Evolutionary conservation across 768 basidiomycete species (phyloP), one percentile per base, ranked within the genome.

Genomic region (Xerocomellus chrysenteron): DNA sequence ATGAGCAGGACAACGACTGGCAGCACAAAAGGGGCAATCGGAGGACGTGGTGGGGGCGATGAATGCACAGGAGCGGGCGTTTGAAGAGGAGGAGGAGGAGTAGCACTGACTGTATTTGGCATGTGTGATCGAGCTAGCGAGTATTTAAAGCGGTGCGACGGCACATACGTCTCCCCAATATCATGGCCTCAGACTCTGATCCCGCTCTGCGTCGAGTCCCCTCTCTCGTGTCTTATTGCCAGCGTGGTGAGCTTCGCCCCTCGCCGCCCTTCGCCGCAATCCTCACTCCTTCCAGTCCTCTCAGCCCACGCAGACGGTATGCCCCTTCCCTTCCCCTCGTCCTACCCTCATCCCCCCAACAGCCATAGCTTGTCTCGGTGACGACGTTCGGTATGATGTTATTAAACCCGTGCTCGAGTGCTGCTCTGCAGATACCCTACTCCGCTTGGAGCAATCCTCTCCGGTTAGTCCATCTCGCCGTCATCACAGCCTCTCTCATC

Each of bases 11-110:
- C 88, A 88, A 76, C 78, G 92, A 49, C 79, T 94, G 46, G 84
- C 89, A 28, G 80, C 85, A 39, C 88, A 92, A 67, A 90, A 90
- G 60, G 89, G 90, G 4, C 78, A 87, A 45, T 82, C 86, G 3
- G 88, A 90, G 61, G 92, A 93, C 67, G 70, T 94, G 45, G 75
- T 92, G 21, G 91, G 89, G 33, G 90, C 90, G 33, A 91, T 94
- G 86, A 87, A 82, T 39, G 91, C 90, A 1, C 82, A 90, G 66
- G 85, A 86, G 65, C 75, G 76, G 55, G 78, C 77, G 39, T 81
- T 81, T 55, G 80, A 81, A 52, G 75, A 70, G 47, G 60, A 61
- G 26, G 64, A 58, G 37, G 33, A 52, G 44, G 28, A 53, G 41
- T 53, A 50, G 19, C 30, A 41, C 26, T 28, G 17, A 28, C 61